phyloP scores from a whole-genome alignment of 2,329 filamentous ascomycete species.

The Calonectria fujianensis region DNA sequence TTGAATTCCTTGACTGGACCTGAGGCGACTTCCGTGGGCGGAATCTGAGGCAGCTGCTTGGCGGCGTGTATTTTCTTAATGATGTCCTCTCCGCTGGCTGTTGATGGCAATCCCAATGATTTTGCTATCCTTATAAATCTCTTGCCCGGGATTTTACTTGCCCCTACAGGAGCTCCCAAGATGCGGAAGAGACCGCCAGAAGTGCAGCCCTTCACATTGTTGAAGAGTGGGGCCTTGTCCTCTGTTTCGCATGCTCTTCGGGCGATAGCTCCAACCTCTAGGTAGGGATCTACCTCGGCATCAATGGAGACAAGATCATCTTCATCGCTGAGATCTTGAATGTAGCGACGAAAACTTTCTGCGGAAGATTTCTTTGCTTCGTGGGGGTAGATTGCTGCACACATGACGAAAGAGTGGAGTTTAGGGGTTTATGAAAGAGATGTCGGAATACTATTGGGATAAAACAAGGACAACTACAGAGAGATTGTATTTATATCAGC shows the following conservation, averaged over 20 bases:
- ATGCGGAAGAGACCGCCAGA: conserved; percentile 65
- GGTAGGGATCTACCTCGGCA: conserved; percentile 63
- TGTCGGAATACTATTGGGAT: neutral
- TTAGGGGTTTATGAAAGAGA: no score
- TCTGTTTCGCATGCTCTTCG: conserved; percentile 65
- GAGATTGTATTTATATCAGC: neutral
- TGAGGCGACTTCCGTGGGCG: conserved; percentile 57
- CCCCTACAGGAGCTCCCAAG: conserved; percentile 65
- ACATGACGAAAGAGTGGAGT: neutral
- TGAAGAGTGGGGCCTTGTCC: conserved; percentile 70
- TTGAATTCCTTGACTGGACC: conserved; percentile 42
- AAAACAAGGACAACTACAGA: neutral
- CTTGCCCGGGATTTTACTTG: conserved; percentile 54
- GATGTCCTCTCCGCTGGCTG: conserved; percentile 57
- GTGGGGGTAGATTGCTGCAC: conserved; percentile 5
- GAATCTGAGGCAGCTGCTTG: conserved; percentile 33
- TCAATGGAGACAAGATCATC: conserved; percentile 66
- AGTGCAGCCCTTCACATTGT: conserved; percentile 67
- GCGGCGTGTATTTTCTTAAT: conserved; percentile 60
- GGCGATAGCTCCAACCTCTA: conserved; percentile 68
- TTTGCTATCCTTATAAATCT: conserved; percentile 64
- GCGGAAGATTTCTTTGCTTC: conserved; percentile 4
- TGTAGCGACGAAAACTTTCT: conserved; percentile 37
- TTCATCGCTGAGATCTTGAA: conserved; percentile 54
- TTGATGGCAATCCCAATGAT: conserved; percentile 61